Conservation (phyloP, 108 stramenopile species). For the Licmophora abbreviata region DNA sequence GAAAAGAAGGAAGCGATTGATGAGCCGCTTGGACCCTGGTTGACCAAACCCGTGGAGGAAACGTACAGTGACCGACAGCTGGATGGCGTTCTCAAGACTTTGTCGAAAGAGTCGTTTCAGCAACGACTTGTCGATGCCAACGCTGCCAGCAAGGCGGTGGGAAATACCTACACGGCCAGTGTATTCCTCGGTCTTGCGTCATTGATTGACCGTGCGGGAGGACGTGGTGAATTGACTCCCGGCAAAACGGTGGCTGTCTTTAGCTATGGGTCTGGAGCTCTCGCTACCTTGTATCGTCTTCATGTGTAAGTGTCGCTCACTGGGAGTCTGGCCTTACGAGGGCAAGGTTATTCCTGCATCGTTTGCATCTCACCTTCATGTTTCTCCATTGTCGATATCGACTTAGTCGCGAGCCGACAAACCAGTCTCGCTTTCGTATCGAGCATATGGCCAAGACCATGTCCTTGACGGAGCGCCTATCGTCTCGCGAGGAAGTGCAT, state of each 20-base stretch:
- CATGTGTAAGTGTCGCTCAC: conserved; percentile 42
- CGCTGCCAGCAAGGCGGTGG: conserved; percentile 69
- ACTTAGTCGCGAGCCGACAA: conserved; percentile 21
- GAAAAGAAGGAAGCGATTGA: conserved; percentile 23
- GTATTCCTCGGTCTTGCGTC: conserved; percentile 89
- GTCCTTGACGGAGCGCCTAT: conserved; percentile 64
- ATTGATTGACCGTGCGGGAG: conserved; percentile 69
- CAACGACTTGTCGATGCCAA: conserved; percentile 60
- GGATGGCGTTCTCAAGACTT: conserved; percentile 43
- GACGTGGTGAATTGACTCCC: conserved; percentile 47
- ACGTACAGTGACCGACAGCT: conserved; percentile 76
- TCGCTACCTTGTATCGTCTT: conserved; percentile 92
- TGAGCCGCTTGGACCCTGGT: conserved; percentile 37
- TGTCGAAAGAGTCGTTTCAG: conserved; percentile 43
- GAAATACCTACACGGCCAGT: conserved; percentile 96
- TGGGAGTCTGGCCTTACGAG: neutral
- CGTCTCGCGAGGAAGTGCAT: conserved; percentile 72
- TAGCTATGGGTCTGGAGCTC: conserved; percentile 81
- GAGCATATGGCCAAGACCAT: conserved; percentile 63
- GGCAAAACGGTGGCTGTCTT: conserved; percentile 74
- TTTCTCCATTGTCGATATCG: neutral
- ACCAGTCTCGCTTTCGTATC: conserved; percentile 62
- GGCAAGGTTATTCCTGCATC: neutral
- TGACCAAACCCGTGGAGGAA: conserved; percentile 70
- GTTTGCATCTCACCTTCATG: neutral